Evolutionary conservation across 805 yeast species (phyloP), one percentile per base, ranked within the genome.

Genomic region (Metschnikowia bowlesiae): DNA sequence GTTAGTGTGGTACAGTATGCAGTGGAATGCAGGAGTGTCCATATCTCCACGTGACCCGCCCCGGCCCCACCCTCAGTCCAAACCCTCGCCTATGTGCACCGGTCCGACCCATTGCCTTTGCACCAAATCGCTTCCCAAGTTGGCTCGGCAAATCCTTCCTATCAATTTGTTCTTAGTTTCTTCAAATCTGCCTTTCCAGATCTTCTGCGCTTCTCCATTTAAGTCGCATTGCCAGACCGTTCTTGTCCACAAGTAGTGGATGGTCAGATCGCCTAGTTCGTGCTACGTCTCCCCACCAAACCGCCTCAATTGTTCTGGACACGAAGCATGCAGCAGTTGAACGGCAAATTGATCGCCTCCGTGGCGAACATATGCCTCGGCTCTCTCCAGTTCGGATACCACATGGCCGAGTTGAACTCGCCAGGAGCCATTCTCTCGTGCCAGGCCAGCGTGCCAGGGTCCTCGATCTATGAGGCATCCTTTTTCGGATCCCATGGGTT

Each of bases 371-470:
- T 84, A 6, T 87, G 95, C 57, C 62, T 89, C 26, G 90, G 91
- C 2, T 81, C 96, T 2, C 72, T 91, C 10, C 97, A 90, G 66
- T 94, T 85, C 66, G 99, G 99, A 1, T 89, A 87, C 65, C 98
- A 94, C 65, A 84, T 92, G 85, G 85, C 97, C 1, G 97, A 91
- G 65, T 75, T 92, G 64, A 92, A 92, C 68, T 96, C 97, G 6
- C 97, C 97, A 0, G 87, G 86, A 50, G 76, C 79, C 11, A 79
- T 81, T 32, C 73, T 89, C 44, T 78, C 87, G 9, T 89, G 96
- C 62, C 66, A 62, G 26, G 53, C 50, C 3, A 52, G 63, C 5
- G 58, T 54, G 7, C 76, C 77, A 0, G 73, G 69, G 6, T 30
- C 30, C 5, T 35, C 58, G 9, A 68, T 70, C 1, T 78, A 69